Evolutionary conservation across 2,329 filamentous ascomycete genomes (phyloP).

Genomic region (Ascochyta clinopodiicola): DNA sequence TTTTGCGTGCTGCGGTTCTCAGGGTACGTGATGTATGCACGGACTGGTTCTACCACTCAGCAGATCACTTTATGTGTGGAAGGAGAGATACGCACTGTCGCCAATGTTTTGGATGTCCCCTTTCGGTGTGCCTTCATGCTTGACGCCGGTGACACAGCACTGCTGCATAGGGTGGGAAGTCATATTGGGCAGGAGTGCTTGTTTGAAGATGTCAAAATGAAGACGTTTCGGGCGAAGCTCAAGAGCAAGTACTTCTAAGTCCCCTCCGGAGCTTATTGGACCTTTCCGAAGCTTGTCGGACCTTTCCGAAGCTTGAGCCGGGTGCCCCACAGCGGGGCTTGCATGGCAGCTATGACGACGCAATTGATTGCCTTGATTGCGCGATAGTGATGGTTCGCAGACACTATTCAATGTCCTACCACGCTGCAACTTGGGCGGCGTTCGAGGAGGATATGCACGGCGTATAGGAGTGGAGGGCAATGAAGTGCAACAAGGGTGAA

Average conservation of each 20-base stretch:
- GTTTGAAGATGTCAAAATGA: not conserved
- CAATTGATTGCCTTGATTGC: too few species aligned
- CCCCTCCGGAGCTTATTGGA: not conserved
- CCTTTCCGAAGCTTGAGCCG: not conserved
- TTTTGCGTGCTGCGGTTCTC: slow-evolving; percentile 60
- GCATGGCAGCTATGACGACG: not conserved
- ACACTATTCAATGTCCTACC: too few species aligned
- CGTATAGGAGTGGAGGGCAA: too few species aligned
- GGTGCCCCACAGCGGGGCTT: slow-evolving; percentile 1
- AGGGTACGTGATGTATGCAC: slow-evolving; percentile 63
- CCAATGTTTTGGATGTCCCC: slow-evolving; percentile 58
- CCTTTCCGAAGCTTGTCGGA: not conserved
- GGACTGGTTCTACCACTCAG: slow-evolving; percentile 48
- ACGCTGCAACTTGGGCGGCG: too few species aligned
- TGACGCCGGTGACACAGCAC: slow-evolving; percentile 59
- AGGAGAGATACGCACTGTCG: slow-evolving; percentile 46
- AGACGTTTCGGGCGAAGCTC: not conserved
- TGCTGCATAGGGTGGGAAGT: slow-evolving; percentile 58
- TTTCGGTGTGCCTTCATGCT: slow-evolving; percentile 58
- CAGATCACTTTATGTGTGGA: not conserved
- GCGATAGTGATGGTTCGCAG: too few species aligned
- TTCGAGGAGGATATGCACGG: too few species aligned
- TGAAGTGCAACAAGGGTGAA: too few species aligned
- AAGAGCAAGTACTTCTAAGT: not conserved
- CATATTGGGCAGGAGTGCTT: slow-evolving; percentile 45